phyloP scores from a whole-genome alignment of 2,329 filamentous ascomycete genomes.

The Cryoendolithus antarcticus region DNA sequence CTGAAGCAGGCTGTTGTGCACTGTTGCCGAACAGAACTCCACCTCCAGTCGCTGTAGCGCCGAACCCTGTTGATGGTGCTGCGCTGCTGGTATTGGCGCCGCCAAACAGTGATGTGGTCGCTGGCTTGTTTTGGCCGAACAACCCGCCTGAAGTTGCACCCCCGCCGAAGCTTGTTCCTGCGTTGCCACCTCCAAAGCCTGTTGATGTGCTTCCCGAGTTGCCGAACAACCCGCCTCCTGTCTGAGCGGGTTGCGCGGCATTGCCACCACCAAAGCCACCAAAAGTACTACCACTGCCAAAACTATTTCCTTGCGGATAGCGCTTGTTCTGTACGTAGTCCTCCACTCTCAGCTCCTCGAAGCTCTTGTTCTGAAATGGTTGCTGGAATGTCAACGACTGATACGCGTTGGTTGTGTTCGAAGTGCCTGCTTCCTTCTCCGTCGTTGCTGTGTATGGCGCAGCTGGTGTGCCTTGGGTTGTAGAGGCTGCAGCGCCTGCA shows the following conservation, averaged over 20 bases:
- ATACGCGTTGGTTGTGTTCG: slow-evolving; percentile 50
- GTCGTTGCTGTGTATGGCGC: slow-evolving; percentile 53
- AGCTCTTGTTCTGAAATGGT: slow-evolving; percentile 77
- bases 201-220: slow-evolving; percentile 20
- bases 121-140: slow-evolving; percentile 26
- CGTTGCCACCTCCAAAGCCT: slow-evolving; percentile 13
- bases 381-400: slow-evolving; percentile 71
- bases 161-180: slow-evolving; percentile 38
- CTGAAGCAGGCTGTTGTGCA: slow-evolving; percentile 6
- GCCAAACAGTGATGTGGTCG: slow-evolving; percentile 10
- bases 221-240: slow-evolving; percentile 18
- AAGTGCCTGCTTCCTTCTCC: slow-evolving; percentile 59
- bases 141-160: slow-evolving; percentile 9
- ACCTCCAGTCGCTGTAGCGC: slow-evolving; percentile 23
- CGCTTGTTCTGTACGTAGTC: slow-evolving; percentile 83
- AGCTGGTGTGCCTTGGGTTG: slow-evolving; percentile 53
- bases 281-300: slow-evolving; percentile 54
- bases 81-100: slow-evolving; percentile 22
- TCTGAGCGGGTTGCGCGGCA: slow-evolving; percentile 20
- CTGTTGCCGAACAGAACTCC: slow-evolving; percentile 20
- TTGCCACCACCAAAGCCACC: slow-evolving; percentile 32
- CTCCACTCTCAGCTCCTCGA: slow-evolving; percentile 54
- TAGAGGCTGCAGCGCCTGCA: slow-evolving; percentile 36
- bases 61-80: slow-evolving; percentile 12
- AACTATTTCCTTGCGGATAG: slow-evolving; percentile 71